Evolutionary conservation across 495 filamentous ascomycete genomes (phyloP).

Genomic region (Penicillium turbatum): DNA sequence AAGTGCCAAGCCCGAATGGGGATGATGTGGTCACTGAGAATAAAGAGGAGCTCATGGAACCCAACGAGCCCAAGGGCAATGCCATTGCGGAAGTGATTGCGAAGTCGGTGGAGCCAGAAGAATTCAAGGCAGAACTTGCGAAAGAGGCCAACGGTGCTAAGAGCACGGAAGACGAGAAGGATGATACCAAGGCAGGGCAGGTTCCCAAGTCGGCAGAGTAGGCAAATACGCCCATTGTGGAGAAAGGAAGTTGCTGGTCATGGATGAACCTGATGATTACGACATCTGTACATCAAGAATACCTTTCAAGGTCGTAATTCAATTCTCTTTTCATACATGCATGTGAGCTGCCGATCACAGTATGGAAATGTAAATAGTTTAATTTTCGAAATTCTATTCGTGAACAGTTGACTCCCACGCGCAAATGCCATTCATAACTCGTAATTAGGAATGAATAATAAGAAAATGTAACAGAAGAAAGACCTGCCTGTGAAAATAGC

Average conservation of each 20-base stretch:
- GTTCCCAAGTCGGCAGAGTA: conserved; percentile 14
- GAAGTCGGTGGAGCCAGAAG: conserved; percentile 5
- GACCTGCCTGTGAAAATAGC: background rate
- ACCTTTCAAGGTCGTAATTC: background rate
- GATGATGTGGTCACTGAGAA: background rate
- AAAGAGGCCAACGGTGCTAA: conserved; percentile 5
- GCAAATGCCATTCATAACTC: conserved; percentile 24
- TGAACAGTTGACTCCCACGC: conserved; percentile 4
- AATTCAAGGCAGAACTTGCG: conserved; percentile 2
- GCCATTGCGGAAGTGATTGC: conserved; percentile 2
- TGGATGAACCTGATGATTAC: conserved; percentile 3
- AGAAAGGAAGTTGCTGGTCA: conserved; percentile 5
- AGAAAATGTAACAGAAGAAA: background rate
- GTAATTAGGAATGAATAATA: conserved; percentile 17
- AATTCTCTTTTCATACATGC: background rate
- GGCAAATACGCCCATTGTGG: background rate
- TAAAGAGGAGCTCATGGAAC: conserved; percentile 13
- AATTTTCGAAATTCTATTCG: background rate
- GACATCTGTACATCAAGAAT: conserved; percentile 7
- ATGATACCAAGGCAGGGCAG: conserved; percentile 11
- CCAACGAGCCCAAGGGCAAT: conserved; percentile 10
- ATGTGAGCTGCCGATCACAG: background rate
- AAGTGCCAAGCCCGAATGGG: conserved; percentile 10
- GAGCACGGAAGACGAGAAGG: conserved; percentile 7
- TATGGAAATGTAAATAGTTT: conserved; percentile 3